These are phyloP conservation scores for Poteriospumella lacustris DNA, from an alignment of 108 stramenopile genomes.

Conservation along the genomic window DNA sequence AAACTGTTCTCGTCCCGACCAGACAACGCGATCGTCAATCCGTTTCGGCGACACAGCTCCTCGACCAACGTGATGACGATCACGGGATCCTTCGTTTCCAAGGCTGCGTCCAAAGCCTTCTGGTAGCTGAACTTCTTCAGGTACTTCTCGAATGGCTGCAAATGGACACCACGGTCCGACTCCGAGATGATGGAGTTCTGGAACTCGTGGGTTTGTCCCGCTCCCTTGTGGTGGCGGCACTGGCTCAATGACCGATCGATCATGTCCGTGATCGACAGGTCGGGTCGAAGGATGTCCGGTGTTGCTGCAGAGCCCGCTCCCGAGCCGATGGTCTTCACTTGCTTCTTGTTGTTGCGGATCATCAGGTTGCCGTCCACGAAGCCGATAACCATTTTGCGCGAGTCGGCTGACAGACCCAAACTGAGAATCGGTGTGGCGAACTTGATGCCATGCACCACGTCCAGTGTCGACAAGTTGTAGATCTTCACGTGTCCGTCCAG, in stretches of 20 bases:
- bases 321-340: not conserved
- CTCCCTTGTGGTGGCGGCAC: not conserved
- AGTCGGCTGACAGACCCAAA: constrained; percentile 23
- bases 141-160: constrained; percentile 64
- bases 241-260: not conserved
- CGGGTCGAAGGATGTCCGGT: not conserved
- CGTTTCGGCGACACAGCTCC: constrained; percentile 72
- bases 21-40: constrained; percentile 64
- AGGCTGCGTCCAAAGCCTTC: constrained; percentile 73
- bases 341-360: constrained; percentile 22
- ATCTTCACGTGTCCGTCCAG: constrained; percentile 40
- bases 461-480: constrained; percentile 32
- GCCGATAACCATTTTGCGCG: constrained; percentile 29
- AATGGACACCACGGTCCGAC: constrained; percentile 37
- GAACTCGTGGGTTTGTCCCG: not conserved
- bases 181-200: not conserved
- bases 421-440: constrained; percentile 10
- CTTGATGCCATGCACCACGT: constrained; percentile 18
- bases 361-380: constrained; percentile 1
- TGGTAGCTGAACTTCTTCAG: constrained; percentile 78
- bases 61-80: constrained; percentile 71
- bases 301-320: not conserved
- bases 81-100: constrained; percentile 62
- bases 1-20: constrained; percentile 77
- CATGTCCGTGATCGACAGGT: not conserved